Evolutionary conservation across 169 alveolate genomes (phyloP).

Genomic region (Theileria annulata): DNA sequence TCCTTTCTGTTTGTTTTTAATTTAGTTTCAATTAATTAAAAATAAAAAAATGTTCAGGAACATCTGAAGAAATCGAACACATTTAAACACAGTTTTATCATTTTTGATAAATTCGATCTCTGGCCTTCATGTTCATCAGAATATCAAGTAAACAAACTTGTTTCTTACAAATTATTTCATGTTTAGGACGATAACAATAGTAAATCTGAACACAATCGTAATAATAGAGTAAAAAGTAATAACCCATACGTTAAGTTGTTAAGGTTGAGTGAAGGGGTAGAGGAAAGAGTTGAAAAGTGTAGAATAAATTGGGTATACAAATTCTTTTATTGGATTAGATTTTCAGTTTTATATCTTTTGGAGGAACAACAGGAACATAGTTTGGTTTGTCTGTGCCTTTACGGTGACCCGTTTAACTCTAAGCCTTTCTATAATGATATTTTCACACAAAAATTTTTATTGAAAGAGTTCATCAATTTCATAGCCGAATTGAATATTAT

Average conservation of each 20-base stretch:
- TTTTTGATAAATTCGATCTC: slow-evolving; percentile 23
- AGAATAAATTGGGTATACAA: slow-evolving; percentile 45
- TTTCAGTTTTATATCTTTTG: slow-evolving; percentile 34
- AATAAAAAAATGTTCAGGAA: not conserved
- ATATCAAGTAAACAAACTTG: not conserved
- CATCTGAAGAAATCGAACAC: not conserved
- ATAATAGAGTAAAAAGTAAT: not conserved
- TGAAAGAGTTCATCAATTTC: slow-evolving; percentile 14
- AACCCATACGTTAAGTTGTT: not conserved
- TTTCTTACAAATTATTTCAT: slow-evolving; percentile 2
- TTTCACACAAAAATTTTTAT: slow-evolving; percentile 10
- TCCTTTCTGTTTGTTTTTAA: slow-evolving; percentile 9
- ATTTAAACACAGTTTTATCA: slow-evolving; percentile 8
- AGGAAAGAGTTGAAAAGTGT: slow-evolving; percentile 21
- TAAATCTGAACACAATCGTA: not conserved
- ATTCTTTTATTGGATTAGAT: slow-evolving; percentile 36
- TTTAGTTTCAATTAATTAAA: not conserved
- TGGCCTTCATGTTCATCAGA: slow-evolving; percentile 13
- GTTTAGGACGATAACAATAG: slow-evolving; percentile 2
- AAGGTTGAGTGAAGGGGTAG: slow-evolving; percentile 20
- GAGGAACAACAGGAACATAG: slow-evolving; percentile 11
- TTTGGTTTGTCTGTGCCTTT: slow-evolving; percentile 33
- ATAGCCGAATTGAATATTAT: too few species aligned
- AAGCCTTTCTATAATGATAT: slow-evolving; percentile 46
- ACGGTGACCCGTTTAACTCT: slow-evolving; percentile 29